Percentiles rank a stretch among this genome's conserved stretches.
These are phyloP conservation scores for Cercospora sp. DNA, from an alignment of 2,329 filamentous ascomycete genomes.

Conservation along the genomic window DNA sequence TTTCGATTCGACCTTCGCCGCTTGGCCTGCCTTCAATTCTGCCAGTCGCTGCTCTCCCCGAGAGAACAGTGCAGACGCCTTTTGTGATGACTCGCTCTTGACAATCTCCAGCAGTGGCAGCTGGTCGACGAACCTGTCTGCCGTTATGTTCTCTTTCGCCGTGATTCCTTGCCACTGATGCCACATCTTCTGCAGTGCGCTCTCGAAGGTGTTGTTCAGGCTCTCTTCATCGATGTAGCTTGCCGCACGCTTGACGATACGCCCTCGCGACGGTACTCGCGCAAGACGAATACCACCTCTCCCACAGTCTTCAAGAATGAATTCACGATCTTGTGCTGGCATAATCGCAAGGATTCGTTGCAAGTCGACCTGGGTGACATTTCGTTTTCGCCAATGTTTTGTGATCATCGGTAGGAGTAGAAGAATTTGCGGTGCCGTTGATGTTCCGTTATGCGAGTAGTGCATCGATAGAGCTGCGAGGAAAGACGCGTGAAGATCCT, in stretches of 20 bases:
- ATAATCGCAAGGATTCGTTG: slow-evolving; percentile 48
- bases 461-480: slow-evolving; percentile 52
- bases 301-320: slow-evolving; percentile 34
- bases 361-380: slow-evolving; percentile 49
- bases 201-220: slow-evolving; percentile 53
- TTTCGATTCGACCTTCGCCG: slow-evolving; percentile 30
- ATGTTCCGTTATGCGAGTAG: slow-evolving; percentile 51
- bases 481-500: slow-evolving; percentile 51
- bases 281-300: slow-evolving; percentile 34
- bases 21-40: slow-evolving; percentile 59
- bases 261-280: slow-evolving; percentile 22
- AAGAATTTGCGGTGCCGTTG: slow-evolving; percentile 46
- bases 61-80: slow-evolving; percentile 58
- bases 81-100: slow-evolving; percentile 51
- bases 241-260: slow-evolving; percentile 23
- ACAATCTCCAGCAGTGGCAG: slow-evolving; percentile 59
- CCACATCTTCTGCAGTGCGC: slow-evolving; percentile 50
- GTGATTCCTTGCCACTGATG: slow-evolving; percentile 39
- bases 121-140: slow-evolving; percentile 55
- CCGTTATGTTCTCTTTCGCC: slow-evolving; percentile 43
- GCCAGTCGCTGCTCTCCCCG: slow-evolving; percentile 70
- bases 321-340: slow-evolving; percentile 23
- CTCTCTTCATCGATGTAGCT: slow-evolving; percentile 39
- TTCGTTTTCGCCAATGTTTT: slow-evolving; percentile 48
- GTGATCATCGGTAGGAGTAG: slow-evolving; percentile 45